Evolutionary conservation across 306 rosid species (phyloP).

Genomic region (Trifolium fragiferum): DNA sequence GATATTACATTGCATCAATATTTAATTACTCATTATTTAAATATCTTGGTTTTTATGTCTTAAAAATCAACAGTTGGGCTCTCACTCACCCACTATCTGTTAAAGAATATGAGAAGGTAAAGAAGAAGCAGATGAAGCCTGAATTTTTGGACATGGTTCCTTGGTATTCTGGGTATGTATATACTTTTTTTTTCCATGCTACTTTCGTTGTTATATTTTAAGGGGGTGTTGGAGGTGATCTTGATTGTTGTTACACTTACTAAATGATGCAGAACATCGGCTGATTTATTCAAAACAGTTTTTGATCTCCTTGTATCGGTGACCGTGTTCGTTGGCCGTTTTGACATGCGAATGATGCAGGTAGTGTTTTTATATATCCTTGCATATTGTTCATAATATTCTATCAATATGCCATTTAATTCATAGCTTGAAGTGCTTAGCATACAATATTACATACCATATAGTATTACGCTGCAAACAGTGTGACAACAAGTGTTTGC

Average conservation of each 20-base stretch:
- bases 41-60: constrained; percentile 33
- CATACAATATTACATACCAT: constrained; percentile 3
- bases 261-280: constrained; percentile 85
- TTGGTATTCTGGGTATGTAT: constrained; percentile 93
- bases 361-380: constrained; percentile 47
- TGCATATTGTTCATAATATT: constrained; percentile 6
- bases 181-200: constrained; percentile 8
- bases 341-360: constrained; percentile 99
- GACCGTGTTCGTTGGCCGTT: constrained; percentile 97
- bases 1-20: constrained; percentile 1
- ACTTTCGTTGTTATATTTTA: constrained; percentile 18
- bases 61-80: constrained; percentile 81
- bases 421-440: constrained; percentile 28
- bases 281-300: constrained; percentile 98
- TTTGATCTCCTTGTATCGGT: constrained; percentile 96
- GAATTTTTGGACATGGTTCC: constrained; percentile 98
- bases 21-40: constrained; percentile 32
- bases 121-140: constrained; percentile 94
- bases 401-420: constrained; percentile 21
- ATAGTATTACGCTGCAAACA: constrained; percentile 7
- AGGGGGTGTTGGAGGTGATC: constrained; percentile 30
- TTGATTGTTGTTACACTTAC: constrained; percentile 42
- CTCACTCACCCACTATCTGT: constrained; percentile 87
- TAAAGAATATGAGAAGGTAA: constrained; percentile 77
- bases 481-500: constrained; percentile 7